These are phyloP conservation scores for Trametes elegans DNA, from an alignment of 768 basidiomycete genomes.

Conservation along the genomic window DNA sequence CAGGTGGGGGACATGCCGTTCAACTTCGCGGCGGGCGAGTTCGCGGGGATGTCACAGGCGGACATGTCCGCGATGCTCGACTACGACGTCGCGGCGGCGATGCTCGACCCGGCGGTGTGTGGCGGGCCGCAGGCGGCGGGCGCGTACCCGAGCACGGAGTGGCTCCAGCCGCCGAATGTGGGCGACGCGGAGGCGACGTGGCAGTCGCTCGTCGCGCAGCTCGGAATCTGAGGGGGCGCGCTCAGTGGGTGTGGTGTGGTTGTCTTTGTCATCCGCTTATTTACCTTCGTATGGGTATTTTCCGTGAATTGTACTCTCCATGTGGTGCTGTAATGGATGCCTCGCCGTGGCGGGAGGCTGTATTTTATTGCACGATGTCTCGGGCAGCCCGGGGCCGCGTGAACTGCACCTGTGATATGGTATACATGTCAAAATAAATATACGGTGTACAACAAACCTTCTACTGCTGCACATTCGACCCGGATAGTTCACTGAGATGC, in stretches of 20 bases:
- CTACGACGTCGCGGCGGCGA: background rate
- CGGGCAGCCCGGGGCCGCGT: too few relatives aligned
- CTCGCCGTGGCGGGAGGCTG: too few relatives aligned
- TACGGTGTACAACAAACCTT: too few relatives aligned
- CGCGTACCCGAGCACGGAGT: too few relatives aligned
- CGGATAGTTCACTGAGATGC: background rate
- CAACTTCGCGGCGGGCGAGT: constrained; percentile 21
- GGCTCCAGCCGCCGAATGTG: constrained; percentile 22
- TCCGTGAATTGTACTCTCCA: too few relatives aligned
- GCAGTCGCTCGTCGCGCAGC: constrained; percentile 65
- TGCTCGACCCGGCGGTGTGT: background rate
- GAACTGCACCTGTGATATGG: too few relatives aligned
- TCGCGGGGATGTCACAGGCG: background rate
- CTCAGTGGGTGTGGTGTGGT: background rate
- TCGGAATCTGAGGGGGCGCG: too few relatives aligned
- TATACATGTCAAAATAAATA: too few relatives aligned
- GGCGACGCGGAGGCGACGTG: constrained; percentile 57
- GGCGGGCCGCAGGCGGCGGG: background rate
- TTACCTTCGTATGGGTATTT: too few relatives aligned
- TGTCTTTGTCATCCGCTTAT: too few relatives aligned
- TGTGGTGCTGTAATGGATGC: too few relatives aligned
- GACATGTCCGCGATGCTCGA: constrained; percentile 8
- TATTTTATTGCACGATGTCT: too few relatives aligned
- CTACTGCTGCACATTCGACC: background rate
- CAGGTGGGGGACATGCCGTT: constrained; percentile 5